Conservation (phyloP, 345 rosid species). For the Syzygium aqueum region DNA sequence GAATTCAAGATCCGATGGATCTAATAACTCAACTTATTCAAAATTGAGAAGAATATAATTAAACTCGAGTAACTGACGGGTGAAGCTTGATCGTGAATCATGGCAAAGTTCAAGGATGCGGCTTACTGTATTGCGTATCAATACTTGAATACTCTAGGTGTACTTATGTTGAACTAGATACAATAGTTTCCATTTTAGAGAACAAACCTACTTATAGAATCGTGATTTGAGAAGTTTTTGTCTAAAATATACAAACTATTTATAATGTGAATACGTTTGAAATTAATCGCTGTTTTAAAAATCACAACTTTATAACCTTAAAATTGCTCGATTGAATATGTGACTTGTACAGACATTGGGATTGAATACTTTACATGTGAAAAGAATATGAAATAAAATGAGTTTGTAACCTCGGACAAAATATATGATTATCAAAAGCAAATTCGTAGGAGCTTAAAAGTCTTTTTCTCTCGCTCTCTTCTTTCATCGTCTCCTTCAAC, state of each 20-base stretch:
- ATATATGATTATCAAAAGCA: neutral
- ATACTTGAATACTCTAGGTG: neutral
- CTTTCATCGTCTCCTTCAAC: no score
- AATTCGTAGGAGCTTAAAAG: no score
- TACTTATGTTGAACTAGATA: neutral
- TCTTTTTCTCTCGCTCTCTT: no score
- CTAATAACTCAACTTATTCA: neutral
- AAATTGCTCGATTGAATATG: neutral
- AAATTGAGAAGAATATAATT: neutral
- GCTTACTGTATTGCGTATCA: neutral
- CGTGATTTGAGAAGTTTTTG: no score
- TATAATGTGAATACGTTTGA: neutral
- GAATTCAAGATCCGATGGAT: neutral
- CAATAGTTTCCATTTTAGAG: no score
- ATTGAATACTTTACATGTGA: neutral
- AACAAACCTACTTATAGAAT: no score
- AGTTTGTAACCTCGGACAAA: neutral
- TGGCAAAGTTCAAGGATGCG: accelerated
- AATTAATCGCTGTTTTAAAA: neutral
- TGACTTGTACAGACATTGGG: accelerated
- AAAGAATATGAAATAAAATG: neutral
- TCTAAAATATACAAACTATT: neutral
- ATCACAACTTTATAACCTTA: neutral
- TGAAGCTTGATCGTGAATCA: accelerated
- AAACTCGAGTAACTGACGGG: neutral